These are phyloP conservation scores for Fusarium domesticum DNA, from an alignment of 2,329 filamentous ascomycete species.

Conservation along the genomic window DNA sequence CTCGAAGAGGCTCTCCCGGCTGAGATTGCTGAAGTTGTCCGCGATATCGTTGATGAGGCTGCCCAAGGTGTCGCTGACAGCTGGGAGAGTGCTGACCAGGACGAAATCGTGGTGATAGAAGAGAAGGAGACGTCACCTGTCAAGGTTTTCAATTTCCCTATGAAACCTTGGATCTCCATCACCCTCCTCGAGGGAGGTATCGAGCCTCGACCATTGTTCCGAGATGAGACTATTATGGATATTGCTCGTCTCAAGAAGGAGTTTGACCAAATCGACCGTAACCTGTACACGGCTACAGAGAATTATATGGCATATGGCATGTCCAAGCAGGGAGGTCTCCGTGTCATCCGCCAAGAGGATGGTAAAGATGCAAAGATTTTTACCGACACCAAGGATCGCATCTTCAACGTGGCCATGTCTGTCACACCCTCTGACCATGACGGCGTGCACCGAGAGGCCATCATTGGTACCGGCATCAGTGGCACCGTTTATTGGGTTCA, in stretches of 20 bases:
- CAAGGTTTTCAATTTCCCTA: conserved; percentile 90
- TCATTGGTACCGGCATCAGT: conserved; percentile 90
- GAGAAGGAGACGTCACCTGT: conserved; percentile 64
- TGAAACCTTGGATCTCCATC: conserved; percentile 94
- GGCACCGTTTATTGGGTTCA: conserved; percentile 96
- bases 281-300: conserved; percentile 82
- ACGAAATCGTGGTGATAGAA: conserved; percentile 62
- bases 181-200: conserved; percentile 60
- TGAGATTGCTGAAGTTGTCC: conserved; percentile 40
- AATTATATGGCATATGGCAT: conserved; percentile 93
- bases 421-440: conserved; percentile 58
- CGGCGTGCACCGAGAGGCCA: conserved; percentile 66
- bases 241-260: conserved; percentile 95
- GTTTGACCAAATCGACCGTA: conserved; percentile 95
- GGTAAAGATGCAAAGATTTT: conserved; percentile 91
- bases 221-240: conserved; percentile 80
- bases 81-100: conserved; percentile 85
- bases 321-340: conserved; percentile 86
- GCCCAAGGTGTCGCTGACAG: conserved; percentile 69
- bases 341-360: conserved; percentile 91
- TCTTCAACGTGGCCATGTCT: conserved; percentile 90
- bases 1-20: conserved; percentile 47
- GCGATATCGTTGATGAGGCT: conserved; percentile 44
- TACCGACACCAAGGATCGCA: conserved; percentile 83
- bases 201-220: conserved; percentile 61